phyloP scores from a whole-genome alignment of 108 stramenopile genomes.

The Pinguiococcus pyrenoidosus region DNA sequence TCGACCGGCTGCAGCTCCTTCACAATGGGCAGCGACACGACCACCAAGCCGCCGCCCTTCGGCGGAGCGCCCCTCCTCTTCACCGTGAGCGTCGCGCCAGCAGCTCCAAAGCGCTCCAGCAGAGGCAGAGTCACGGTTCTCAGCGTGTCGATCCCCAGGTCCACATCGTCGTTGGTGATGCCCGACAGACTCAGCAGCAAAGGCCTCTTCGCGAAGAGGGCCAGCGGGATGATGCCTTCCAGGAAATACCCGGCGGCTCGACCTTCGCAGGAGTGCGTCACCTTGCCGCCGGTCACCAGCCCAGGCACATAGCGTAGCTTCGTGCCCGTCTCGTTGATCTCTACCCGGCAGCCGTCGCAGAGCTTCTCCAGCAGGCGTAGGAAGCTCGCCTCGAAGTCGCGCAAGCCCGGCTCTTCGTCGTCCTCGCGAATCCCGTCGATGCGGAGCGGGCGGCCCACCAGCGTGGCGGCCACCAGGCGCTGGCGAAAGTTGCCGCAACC shows the following conservation, averaged over 20 bases:
- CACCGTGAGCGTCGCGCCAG: slow-evolving; percentile 39
- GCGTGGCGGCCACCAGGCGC: slow-evolving; percentile 1
- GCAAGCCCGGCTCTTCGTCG: slow-evolving; percentile 9
- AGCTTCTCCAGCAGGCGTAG: slow-evolving; percentile 69
- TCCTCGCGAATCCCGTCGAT: slow-evolving; percentile 6
- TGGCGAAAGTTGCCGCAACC: slow-evolving; percentile 7
- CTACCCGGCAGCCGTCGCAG: slow-evolving; percentile 77
- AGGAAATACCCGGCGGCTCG: slow-evolving; percentile 86
- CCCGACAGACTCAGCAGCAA: slow-evolving; percentile 57
- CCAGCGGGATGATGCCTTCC: slow-evolving; percentile 85
- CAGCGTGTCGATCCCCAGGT: slow-evolving; percentile 70
- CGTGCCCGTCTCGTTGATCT: slow-evolving; percentile 96
- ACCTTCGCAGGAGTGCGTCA: slow-evolving; percentile 67
- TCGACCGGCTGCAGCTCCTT: slow-evolving; percentile 61
- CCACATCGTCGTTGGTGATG: slow-evolving; percentile 58
- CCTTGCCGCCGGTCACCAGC: slow-evolving; percentile 66
- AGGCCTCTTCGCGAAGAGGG: slow-evolving; percentile 79
- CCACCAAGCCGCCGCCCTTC: slow-evolving; percentile 61
- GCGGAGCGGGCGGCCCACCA: background rate
- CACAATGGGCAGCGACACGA: slow-evolving; percentile 70
- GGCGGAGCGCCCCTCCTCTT: slow-evolving; percentile 53
- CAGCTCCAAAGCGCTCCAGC: slow-evolving; percentile 70
- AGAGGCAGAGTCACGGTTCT: slow-evolving; percentile 58
- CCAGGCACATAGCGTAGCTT: slow-evolving; percentile 80
- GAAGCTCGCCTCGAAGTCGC: slow-evolving; percentile 38